Conservation (phyloP, 2,329 filamentous ascomycete genomes). For the Alternaria conjuncta region DNA sequence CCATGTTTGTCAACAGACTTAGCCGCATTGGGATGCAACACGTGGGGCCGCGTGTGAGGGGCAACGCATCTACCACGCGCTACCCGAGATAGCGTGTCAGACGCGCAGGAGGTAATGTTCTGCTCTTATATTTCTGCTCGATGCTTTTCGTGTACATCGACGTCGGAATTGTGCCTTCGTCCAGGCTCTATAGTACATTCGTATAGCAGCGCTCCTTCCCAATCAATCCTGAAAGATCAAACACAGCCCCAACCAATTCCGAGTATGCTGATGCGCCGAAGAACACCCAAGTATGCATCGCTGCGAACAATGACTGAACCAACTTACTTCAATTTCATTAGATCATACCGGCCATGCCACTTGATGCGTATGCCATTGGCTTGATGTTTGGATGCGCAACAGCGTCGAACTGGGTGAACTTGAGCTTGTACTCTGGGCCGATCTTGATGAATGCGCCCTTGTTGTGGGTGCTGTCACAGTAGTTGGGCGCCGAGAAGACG, state of each 20-base stretch:
- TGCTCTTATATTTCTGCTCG: background rate
- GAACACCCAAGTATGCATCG: constrained; percentile 48
- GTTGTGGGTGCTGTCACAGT: constrained; percentile 98
- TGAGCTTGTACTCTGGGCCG: constrained; percentile 85
- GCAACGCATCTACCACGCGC: constrained; percentile 10
- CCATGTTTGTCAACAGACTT: constrained; percentile 14
- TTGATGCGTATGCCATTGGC: constrained; percentile 90
- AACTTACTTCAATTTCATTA: constrained; percentile 45
- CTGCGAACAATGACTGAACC: constrained; percentile 31
- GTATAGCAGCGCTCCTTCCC: constrained; percentile 11
- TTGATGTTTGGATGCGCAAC: constrained; percentile 95
- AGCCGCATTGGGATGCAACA: constrained; percentile 13
- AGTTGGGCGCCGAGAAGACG: constrained; percentile 97
- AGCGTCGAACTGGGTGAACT: constrained; percentile 93
- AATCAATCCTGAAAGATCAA: constrained; percentile 20
- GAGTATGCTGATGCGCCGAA: constrained; percentile 42
- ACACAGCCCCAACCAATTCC: constrained; percentile 23
- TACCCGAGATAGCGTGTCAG: background rate
- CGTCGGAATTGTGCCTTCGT: background rate
- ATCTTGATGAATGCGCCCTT: constrained; percentile 99
- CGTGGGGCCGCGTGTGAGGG: constrained; percentile 19
- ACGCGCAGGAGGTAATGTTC: background rate
- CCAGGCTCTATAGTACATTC: constrained; percentile 17
- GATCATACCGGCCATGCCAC: constrained; percentile 79
- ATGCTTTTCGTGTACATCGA: background rate